These are phyloP conservation scores for Backusella macrospora DNA, from an alignment of 192 early-diverging fungal species.

Conservation along the genomic window DNA sequence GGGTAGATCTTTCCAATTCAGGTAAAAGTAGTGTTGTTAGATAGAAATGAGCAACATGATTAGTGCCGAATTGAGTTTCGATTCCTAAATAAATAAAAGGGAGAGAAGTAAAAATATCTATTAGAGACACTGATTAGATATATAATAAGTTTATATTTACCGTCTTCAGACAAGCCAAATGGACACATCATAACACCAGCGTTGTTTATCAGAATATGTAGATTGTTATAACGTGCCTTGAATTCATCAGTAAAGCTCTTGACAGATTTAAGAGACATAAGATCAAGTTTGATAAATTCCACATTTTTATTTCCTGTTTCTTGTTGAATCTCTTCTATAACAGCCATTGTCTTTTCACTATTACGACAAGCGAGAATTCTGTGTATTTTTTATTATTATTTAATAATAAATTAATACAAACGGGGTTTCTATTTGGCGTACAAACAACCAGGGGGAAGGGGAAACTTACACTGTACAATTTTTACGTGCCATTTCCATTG, in stretches of 20 bases:
- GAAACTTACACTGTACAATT: conserved; percentile 31
- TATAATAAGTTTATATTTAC: background rate
- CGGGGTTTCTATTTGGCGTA: no score
- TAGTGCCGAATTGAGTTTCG: conserved; percentile 60
- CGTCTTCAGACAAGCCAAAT: conserved; percentile 43
- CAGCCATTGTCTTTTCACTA: conserved; percentile 9
- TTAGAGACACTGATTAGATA: background rate
- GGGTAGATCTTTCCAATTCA: conserved; percentile 27
- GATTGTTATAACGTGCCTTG: conserved; percentile 29
- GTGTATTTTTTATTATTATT: background rate
- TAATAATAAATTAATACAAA: no score
- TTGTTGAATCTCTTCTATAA: conserved; percentile 29
- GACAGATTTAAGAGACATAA: conserved; percentile 44
- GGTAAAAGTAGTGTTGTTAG: conserved; percentile 33
- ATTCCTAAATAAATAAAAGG: conserved; percentile 36
- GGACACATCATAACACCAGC: conserved; percentile 62
- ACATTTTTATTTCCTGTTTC: conserved; percentile 27
- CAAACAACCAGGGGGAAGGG: background rate
- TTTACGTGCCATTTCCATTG: conserved; percentile 34
- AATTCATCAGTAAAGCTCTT: conserved; percentile 41
- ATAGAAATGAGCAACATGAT: conserved; percentile 55
- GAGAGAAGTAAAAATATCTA: background rate
- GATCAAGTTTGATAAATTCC: conserved; percentile 34
- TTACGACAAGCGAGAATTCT: conserved; percentile 30
- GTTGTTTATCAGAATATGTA: conserved; percentile 66